Conservation (phyloP, 2,329 filamentous ascomycete species). For the Gliomastix tumulicola region DNA sequence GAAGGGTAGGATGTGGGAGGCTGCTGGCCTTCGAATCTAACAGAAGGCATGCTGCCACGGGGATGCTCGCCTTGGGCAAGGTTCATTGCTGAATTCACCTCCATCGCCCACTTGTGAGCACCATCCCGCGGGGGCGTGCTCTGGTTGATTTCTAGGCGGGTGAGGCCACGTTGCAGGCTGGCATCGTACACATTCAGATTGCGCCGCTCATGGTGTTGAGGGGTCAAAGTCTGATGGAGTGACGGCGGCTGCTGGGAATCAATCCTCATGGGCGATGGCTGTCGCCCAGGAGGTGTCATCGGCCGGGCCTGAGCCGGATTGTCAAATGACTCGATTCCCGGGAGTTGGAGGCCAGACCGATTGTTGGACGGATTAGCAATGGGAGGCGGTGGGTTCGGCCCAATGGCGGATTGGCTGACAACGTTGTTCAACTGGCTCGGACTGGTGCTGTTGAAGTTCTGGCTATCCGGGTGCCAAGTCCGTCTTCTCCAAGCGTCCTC, state of each 20-base stretch:
- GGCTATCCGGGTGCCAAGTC: constrained; percentile 84
- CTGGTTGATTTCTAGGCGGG: constrained; percentile 56
- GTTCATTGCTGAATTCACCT: constrained; percentile 47
- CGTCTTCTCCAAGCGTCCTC: constrained; percentile 77
- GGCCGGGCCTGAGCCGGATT: constrained; percentile 23
- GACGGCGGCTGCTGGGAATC: constrained; percentile 44
- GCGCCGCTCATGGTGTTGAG: constrained; percentile 37
- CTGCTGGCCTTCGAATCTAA: constrained; percentile 47
- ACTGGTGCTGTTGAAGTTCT: constrained; percentile 54
- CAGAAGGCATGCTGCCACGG: constrained; percentile 36
- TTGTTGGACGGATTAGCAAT: constrained; percentile 37
- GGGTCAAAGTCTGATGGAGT: too few relatives aligned
- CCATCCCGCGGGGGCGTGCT: constrained; percentile 43
- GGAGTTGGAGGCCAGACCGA: constrained; percentile 62
- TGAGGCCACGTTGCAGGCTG: constrained; percentile 59
- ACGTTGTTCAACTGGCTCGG: constrained; percentile 71
- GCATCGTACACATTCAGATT: constrained; percentile 56
- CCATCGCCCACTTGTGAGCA: constrained; percentile 48
- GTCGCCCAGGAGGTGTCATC: constrained; percentile 27
- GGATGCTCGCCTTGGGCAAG: constrained; percentile 46
- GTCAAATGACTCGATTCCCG: constrained; percentile 92
- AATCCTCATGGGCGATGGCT: constrained; percentile 70
- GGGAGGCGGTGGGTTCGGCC: constrained; percentile 44
- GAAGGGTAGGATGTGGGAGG: constrained; percentile 20
- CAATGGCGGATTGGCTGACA: constrained; percentile 58